Conservation (phyloP, 371 early-diverging fungal genomes). For the Mucor irregularis region DNA sequence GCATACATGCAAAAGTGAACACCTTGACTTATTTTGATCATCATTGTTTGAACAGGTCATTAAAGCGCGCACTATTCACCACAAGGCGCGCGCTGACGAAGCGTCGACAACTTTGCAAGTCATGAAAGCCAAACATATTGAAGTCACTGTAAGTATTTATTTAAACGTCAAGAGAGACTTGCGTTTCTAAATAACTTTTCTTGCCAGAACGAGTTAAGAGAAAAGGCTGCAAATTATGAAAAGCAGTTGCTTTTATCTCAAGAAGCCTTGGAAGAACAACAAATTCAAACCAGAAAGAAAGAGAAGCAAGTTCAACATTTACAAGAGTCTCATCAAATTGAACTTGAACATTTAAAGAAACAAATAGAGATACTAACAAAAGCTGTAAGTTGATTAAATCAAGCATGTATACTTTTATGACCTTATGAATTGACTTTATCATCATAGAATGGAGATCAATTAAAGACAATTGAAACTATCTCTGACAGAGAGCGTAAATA, state of each 20-base stretch:
- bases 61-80: slow-evolving; percentile 6
- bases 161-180: not conserved
- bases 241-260: not conserved
- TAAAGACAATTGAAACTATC: too few relatives aligned
- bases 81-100: not conserved
- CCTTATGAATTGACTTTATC: too few relatives aligned
- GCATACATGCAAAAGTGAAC: not conserved
- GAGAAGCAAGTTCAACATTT: too few relatives aligned
- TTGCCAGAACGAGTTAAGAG: slow-evolving; percentile 5
- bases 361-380: not conserved
- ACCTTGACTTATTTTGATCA: not conserved
- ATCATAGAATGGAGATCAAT: too few relatives aligned
- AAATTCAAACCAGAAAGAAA: not conserved
- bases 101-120: not conserved
- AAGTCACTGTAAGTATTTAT: not conserved
- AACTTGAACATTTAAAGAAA: not conserved
- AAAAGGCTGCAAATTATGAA: not conserved
- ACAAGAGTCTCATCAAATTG: not conserved
- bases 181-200: not conserved
- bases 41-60: not conserved
- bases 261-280: not conserved
- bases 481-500: too few relatives aligned
- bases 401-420: too few relatives aligned
- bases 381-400: too few relatives aligned
- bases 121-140: slow-evolving; percentile 7